phyloP scores from a whole-genome alignment of 2,329 filamentous ascomycete genomes.

The Aspergillus proliferans region DNA sequence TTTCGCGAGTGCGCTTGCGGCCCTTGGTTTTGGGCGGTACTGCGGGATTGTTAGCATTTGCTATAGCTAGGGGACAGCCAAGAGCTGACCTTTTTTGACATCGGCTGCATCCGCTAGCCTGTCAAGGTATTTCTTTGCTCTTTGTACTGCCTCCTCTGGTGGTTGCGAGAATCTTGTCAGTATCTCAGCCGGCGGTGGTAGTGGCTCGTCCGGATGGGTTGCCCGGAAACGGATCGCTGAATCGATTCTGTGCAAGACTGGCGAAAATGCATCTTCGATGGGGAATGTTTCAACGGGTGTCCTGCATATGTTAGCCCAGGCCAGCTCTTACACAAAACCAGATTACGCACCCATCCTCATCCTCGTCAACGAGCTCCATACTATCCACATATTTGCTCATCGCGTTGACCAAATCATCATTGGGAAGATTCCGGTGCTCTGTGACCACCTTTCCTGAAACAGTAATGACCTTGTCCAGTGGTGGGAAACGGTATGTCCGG shows the following conservation, averaged over 20 bases:
- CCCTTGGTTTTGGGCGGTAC: slow-evolving; percentile 76
- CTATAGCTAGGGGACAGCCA: neutral
- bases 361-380: slow-evolving; percentile 74
- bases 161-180: slow-evolving; percentile 69
- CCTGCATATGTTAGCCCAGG: slow-evolving; percentile 22
- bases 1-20: slow-evolving; percentile 60
- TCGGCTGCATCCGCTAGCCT: slow-evolving; percentile 63
- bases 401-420: slow-evolving; percentile 63
- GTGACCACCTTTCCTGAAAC: slow-evolving; percentile 74
- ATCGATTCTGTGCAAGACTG: slow-evolving; percentile 79
- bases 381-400: slow-evolving; percentile 91
- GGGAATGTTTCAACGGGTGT: slow-evolving; percentile 62
- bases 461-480: slow-evolving; percentile 79
- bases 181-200: slow-evolving; percentile 57
- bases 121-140: slow-evolving; percentile 54
- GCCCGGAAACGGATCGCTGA: slow-evolving; percentile 79
- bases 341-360: slow-evolving; percentile 63
- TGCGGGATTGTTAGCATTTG: slow-evolving; percentile 32
- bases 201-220: slow-evolving; percentile 59
- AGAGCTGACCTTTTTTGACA: slow-evolving; percentile 67
- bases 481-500: slow-evolving; percentile 83
- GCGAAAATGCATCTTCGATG: slow-evolving; percentile 77
- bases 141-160: slow-evolving; percentile 59
- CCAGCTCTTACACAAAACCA: neutral
- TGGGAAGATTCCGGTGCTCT: slow-evolving; percentile 78